These are phyloP conservation scores for Sphaerulina populicola DNA, from an alignment of 2,329 filamentous ascomycete genomes.

Conservation along the genomic window DNA sequence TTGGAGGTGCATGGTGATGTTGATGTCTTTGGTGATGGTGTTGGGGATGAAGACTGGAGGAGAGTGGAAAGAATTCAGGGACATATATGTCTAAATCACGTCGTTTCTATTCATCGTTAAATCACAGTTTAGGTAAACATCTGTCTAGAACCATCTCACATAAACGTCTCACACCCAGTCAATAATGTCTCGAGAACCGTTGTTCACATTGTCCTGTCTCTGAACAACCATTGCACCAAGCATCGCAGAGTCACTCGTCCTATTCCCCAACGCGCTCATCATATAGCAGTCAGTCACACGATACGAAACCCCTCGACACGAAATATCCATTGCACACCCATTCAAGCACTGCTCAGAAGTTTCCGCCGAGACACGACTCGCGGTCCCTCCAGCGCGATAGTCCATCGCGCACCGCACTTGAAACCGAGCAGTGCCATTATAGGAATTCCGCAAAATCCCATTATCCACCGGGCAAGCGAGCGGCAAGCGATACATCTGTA, in stretches of 20 bases:
- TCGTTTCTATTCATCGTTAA: not conserved
- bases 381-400: not conserved
- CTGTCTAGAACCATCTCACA: not conserved
- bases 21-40: too few species aligned
- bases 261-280: not conserved
- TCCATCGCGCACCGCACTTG: not conserved
- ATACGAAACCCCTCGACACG: conserved; percentile 1
- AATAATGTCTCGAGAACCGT: not conserved
- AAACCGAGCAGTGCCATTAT: conserved; percentile 2
- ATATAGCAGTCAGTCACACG: conserved; percentile 2
- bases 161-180: not conserved
- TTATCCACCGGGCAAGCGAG: not conserved
- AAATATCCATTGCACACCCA: not conserved
- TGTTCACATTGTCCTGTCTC: not conserved
- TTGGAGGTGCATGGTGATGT: too few species aligned
- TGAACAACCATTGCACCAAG: not conserved
- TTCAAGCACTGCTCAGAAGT: conserved; percentile 5
- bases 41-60: too few species aligned
- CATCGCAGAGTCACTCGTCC: not conserved
- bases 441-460: not conserved
- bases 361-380: not conserved
- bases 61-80: not conserved
- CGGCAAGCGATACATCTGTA: conserved; percentile 1
- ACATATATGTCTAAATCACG: not conserved
- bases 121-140: not conserved